Conservation (phyloP, 1,139 yeast genomes). For the Candida glucosophila region DNA sequence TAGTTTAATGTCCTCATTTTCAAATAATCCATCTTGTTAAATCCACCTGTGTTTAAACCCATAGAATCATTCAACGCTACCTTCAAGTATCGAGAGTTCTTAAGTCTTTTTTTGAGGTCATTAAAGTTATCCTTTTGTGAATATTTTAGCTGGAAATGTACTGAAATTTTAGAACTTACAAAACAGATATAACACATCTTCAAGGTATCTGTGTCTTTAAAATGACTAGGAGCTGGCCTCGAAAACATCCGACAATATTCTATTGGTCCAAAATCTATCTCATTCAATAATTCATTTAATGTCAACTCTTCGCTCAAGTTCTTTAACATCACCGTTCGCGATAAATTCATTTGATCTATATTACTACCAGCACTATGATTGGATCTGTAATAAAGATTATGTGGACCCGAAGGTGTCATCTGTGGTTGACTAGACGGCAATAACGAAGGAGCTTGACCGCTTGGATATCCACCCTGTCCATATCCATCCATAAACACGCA, state of each 20-base stretch:
- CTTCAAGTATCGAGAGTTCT: conserved; percentile 24
- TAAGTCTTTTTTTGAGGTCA: conserved; percentile 17
- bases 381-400: too few relatives aligned
- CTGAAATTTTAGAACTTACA: conserved; percentile 26
- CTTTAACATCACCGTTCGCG: conserved; percentile 30
- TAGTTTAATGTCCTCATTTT: conserved; percentile 36
- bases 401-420: too few relatives aligned
- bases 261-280: conserved; percentile 35
- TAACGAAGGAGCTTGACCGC: too few relatives aligned
- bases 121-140: conserved; percentile 20
- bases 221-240: conserved; percentile 20
- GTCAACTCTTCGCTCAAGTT: conserved; percentile 20
- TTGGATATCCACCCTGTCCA: too few relatives aligned
- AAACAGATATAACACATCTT: conserved; percentile 34
- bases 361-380: too few relatives aligned
- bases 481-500: too few relatives aligned
- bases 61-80: conserved; percentile 26
- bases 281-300: conserved; percentile 23
- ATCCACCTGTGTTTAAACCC: conserved; percentile 3
- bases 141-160: conserved; percentile 28
- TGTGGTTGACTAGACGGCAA: too few relatives aligned
- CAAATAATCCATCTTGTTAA: conserved; percentile 24
- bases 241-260: conserved; percentile 32
- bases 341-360: conserved; percentile 25
- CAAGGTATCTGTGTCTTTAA: conserved; percentile 13